Base-by-base conservation (phyloP, 805 yeast genomes). In the Candida glaebosa region DNA sequence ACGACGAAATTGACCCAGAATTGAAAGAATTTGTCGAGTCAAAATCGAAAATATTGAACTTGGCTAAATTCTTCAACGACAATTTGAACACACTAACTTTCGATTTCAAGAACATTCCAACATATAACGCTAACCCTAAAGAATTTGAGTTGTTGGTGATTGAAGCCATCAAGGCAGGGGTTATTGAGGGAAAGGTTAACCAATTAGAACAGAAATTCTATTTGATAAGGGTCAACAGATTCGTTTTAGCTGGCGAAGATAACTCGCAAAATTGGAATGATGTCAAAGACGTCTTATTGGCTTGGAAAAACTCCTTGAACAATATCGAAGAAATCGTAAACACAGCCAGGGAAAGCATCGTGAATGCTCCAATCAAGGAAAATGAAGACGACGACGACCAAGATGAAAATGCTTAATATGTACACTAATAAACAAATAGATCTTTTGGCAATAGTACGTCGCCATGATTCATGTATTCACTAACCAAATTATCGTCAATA, bases 171-270 rank as follows among this genome's bases (percentile, higher is more conserved):
- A 68, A 67, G 51, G 58, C 67, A n/a, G 70, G 69, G 34, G 67
- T 70, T 38, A 52, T 70, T 39, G 73, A 69, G 54, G 75, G 75
- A 40, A 69, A 68, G 50, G 61, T 70, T 49, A 67, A 69, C 53
- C 75, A 70, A 54, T 58, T 69, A 34, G 66, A 64, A 28, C 62
- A 65, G 45, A 56, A 63, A 5, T 69, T 70, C 51, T 57, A 61
- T 46, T 65, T 69, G 48, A 63, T 63, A 24, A 65, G 69, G 53
- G 69, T 63, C 16, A 68, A 63, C 52, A 60, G 69, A 50, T 64
- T 68, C 38, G 56, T 70, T 34, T 46, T 68, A 44, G 72, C 73
- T 30, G 68, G 67, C 34, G 65, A 65, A 44, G 52, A 56, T 30
- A 53, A 58, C 44, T 48, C 57, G 22, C 48, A 56, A 35, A 62